These are phyloP conservation scores for Candida rishiriensis DNA, from an alignment of 805 yeast genomes.

Conservation along the genomic window DNA sequence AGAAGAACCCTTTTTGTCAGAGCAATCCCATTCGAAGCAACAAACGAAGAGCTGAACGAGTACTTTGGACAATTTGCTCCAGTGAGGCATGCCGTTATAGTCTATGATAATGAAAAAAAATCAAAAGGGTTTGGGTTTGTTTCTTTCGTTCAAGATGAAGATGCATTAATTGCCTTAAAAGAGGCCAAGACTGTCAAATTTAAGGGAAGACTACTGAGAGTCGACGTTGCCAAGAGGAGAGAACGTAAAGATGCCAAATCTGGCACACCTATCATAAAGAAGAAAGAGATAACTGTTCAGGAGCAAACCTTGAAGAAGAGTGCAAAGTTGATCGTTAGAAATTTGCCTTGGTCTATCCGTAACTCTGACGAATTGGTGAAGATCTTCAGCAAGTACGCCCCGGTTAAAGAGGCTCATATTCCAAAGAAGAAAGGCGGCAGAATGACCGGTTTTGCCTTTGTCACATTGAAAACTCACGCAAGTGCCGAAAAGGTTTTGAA, in stretches of 20 bases:
- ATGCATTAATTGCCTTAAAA: constrained; percentile 69
- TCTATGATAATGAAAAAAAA: constrained; percentile 66
- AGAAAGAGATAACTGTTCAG: constrained; percentile 24
- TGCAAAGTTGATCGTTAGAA: constrained; percentile 83
- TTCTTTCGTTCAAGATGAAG: constrained; percentile 80
- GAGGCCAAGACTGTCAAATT: constrained; percentile 64
- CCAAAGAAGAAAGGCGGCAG: constrained; percentile 85
- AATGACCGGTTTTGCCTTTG: constrained; percentile 94
- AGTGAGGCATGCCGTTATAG: constrained; percentile 91
- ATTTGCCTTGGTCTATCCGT: constrained; percentile 94
- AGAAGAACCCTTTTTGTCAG: constrained; percentile 78
- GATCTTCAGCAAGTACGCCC: constrained; percentile 72
- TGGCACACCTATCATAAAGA: constrained; percentile 42
- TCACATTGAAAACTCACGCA: constrained; percentile 75
- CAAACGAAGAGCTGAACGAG: constrained; percentile 75
- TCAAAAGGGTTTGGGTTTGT: constrained; percentile 97
- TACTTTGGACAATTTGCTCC: constrained; percentile 92
- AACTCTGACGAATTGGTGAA: constrained; percentile 67
- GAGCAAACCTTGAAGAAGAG: constrained; percentile 41
- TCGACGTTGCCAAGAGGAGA: constrained; percentile 91
- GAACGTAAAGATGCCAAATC: constrained; percentile 50
- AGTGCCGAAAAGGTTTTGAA: constrained; percentile 82
- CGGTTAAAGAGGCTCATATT: constrained; percentile 81
- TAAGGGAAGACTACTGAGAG: constrained; percentile 59
- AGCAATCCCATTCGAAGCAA: constrained; percentile 74